Base-by-base conservation (phyloP, 2,329 filamentous ascomycete genomes). In the Macrophomina phaseolina region DNA sequence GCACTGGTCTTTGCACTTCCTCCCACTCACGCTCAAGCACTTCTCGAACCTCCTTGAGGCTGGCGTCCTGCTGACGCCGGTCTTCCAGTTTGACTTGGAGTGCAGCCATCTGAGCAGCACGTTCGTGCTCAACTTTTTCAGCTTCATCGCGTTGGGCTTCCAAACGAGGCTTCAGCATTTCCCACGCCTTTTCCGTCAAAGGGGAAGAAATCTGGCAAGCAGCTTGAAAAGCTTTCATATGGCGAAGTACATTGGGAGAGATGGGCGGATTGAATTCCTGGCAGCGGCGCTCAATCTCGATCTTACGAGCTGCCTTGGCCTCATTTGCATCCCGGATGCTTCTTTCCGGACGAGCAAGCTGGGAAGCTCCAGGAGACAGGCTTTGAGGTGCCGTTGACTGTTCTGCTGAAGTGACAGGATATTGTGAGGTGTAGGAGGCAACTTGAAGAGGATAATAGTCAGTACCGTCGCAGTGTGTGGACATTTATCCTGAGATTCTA, bases 201-300 rank as follows among this genome's bases (percentile, higher is more conserved):
- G 89, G 88, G 30, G 86, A 84, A 9, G 86, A 86, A 45, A 92
- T 90, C 69, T 91, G 87, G 53, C 91, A 85, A 36, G 91, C 89
- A 45, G 90, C 90, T 73, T 90, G 87, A 76, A 93, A 94, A 1
- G 90, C 88, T 55, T 90, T 85, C 77, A 93, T 91, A 73, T 90
- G 88, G 65, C 85, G 84, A 67, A 94, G 81, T 49, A 91, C 82
- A 70, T 83, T 84, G 46, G 88, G 79, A 58, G 82, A 79, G 66
- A 94, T 80, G 1, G 91, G 89, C 32, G 91, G 91, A 38, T 88
- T 78, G 58, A 94, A 83, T 56, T 85, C 81, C 75, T 86, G 79
- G 73, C 90, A 91, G 34, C 90, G 86, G 62, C 85, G 85, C 76
- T 93, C 90, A 72, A 94, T 93, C 71, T 93, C 91, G 14, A 83